phyloP scores from a whole-genome alignment of 306 rosid genomes.

The Vicia villosa region DNA sequence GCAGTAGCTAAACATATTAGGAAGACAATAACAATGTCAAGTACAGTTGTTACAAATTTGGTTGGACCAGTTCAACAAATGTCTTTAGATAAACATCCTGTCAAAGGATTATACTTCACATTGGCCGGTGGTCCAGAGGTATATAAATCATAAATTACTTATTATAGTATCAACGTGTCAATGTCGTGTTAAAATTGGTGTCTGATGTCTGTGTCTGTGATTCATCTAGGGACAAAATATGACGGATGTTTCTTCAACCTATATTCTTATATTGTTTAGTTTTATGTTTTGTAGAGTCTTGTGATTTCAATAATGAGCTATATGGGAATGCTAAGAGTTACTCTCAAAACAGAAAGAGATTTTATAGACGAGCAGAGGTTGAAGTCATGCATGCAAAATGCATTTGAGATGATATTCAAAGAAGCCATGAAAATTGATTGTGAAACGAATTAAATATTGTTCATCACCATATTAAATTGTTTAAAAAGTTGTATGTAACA shows the following conservation, averaged over 20 bases:
- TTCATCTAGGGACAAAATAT: too few relatives aligned
- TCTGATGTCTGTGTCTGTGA: too few relatives aligned
- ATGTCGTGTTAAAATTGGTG: too few relatives aligned
- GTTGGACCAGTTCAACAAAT: conserved; percentile 63
- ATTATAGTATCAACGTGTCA: too few relatives aligned
- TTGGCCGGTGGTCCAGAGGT: conserved; percentile 62
- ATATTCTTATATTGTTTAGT: not conserved
- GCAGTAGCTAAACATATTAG: conserved; percentile 51
- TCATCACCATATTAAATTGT: not conserved
- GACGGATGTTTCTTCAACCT: too few relatives aligned
- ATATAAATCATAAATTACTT: not conserved
- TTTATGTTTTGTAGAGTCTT: conserved; percentile 51
- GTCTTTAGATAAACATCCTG: conserved; percentile 48
- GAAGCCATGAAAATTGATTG: conserved; percentile 36
- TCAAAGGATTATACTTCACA: conserved; percentile 49
- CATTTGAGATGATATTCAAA: conserved; percentile 44
- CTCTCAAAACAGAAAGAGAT: conserved; percentile 45
- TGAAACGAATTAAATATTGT: not conserved
- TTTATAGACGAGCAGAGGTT: conserved; percentile 49
- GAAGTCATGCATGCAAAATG: conserved; percentile 46
- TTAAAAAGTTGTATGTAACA: not conserved
- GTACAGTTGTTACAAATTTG: conserved; percentile 52
- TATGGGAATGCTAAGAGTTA: conserved; percentile 50
- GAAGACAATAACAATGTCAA: conserved; percentile 46
- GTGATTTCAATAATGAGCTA: conserved; percentile 53